Conservation (phyloP, 2,329 filamentous ascomycete species). For the Stachybotrys echinatus region DNA sequence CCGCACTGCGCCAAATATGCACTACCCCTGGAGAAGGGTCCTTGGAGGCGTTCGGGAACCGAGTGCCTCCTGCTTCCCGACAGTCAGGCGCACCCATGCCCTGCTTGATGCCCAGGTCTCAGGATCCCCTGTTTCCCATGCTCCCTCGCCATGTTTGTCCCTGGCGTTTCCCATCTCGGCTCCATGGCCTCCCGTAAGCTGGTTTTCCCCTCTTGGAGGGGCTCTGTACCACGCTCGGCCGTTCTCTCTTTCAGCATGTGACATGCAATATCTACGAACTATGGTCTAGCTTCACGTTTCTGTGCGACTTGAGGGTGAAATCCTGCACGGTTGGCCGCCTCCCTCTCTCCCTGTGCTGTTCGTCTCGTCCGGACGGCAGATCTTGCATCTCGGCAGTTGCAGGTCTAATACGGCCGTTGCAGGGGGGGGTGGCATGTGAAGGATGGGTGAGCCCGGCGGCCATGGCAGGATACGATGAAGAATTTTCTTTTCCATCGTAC, state of each 20-base stretch:
- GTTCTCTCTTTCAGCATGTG: background rate
- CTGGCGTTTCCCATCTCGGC: no score
- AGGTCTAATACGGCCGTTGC: no score
- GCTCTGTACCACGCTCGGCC: background rate
- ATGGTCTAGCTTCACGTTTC: background rate
- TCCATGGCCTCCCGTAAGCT: background rate
- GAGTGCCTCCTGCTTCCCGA: background rate
- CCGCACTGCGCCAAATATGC: no score
- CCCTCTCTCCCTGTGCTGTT: background rate
- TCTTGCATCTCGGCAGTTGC: no score
- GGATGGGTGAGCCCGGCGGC: no score
- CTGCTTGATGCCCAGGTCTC: background rate
- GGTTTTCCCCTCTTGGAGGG: background rate
- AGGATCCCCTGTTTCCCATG: background rate
- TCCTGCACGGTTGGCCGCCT: background rate
- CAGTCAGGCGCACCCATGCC: background rate
- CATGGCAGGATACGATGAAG: background rate
- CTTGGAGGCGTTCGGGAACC: background rate
- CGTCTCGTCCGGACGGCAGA: no score
- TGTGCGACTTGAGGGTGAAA: background rate
- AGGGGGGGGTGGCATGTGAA: no score
- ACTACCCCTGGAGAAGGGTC: no score
- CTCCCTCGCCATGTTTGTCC: no score
- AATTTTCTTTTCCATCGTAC: background rate
- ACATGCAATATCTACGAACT: background rate